These are phyloP conservation scores for Neohortaea acidophila DNA, from an alignment of 495 filamentous ascomycete species.

Conservation along the genomic window DNA sequence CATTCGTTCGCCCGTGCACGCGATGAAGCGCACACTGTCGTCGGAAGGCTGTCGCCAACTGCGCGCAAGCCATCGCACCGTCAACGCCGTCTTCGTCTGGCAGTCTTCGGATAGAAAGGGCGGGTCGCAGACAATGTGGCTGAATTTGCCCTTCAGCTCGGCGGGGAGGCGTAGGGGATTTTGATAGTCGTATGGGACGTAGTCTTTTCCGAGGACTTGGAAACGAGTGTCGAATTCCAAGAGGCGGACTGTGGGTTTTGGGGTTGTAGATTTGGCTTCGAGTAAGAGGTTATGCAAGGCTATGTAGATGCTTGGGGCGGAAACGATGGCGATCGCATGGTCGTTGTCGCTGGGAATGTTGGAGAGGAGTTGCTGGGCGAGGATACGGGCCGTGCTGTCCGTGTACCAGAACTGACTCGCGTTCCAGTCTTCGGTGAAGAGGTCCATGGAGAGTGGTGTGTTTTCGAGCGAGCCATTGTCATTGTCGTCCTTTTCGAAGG, in stretches of 20 bases:
- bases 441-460: constrained; percentile 45
- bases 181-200: constrained; percentile 56
- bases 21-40: constrained; percentile 16
- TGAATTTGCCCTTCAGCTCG: constrained; percentile 45
- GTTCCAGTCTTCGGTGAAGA: constrained; percentile 70
- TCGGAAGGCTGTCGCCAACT: constrained; percentile 17
- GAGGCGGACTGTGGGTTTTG: constrained; percentile 41
- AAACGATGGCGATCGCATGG: constrained; percentile 48
- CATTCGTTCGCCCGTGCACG: constrained; percentile 30
- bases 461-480: background rate
- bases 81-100: constrained; percentile 67
- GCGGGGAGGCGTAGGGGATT: constrained; percentile 45
- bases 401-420: constrained; percentile 70
- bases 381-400: constrained; percentile 45
- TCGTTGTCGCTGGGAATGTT: constrained; percentile 34
- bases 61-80: constrained; percentile 51
- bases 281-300: constrained; percentile 48
- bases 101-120: constrained; percentile 68
- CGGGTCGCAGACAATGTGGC: constrained; percentile 58
- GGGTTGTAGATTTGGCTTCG: background rate
- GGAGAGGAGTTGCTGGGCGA: constrained; percentile 47
- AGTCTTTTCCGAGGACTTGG: constrained; percentile 48
- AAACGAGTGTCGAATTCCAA: constrained; percentile 63
- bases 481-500: constrained; percentile 26
- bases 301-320: constrained; percentile 62